phyloP scores from a whole-genome alignment of 1,284 basidiomycete genomes.

The Xerocomus nothofagi region DNA sequence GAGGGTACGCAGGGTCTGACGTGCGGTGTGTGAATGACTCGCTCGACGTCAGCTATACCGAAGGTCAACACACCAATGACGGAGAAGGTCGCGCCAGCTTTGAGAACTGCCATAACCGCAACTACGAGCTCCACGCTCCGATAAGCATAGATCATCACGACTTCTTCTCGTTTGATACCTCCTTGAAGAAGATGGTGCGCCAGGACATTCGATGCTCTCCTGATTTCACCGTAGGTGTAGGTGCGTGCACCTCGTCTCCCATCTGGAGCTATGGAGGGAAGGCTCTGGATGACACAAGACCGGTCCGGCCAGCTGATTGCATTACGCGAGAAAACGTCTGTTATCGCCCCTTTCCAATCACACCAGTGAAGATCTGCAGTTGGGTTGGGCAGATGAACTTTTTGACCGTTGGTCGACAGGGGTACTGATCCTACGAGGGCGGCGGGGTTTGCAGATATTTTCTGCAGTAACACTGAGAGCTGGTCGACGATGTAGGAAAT shows the following conservation, averaged over 20 bases:
- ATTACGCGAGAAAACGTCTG: conserved; percentile 88
- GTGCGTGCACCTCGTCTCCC: conserved; percentile 55
- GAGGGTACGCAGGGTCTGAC: conserved; percentile 94
- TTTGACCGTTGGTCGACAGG: conserved; percentile 76
- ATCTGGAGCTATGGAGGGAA: conserved; percentile 46
- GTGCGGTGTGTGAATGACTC: conserved; percentile 2
- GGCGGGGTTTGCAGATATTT: conserved; percentile 64
- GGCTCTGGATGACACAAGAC: conserved; percentile 81
- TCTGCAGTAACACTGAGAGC: conserved; percentile 78
- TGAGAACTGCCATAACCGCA: conserved; percentile 95
- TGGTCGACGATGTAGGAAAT: conserved; percentile 86
- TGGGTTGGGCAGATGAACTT: conserved; percentile 78
- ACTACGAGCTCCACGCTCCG: conserved; percentile 96
- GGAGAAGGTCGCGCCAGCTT: conserved; percentile 96
- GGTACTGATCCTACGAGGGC: conserved; percentile 75
- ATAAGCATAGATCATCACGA: conserved; percentile 99
- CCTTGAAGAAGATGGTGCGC: conserved; percentile 88
- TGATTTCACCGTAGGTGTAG: conserved; percentile 83
- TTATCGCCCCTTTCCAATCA: conserved; percentile 94
- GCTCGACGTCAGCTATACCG: conserved; percentile 4
- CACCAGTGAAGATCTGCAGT: conserved; percentile 94
- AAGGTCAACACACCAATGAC: conserved; percentile 76
- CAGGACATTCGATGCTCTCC: conserved; percentile 85
- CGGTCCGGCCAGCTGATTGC: conserved; percentile 75
- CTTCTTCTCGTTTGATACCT: conserved; percentile 91